Evolutionary conservation across 2,329 filamentous ascomycete species (phyloP), one percentile per base, ranked within the genome.

Genomic region (Pseudodiploospora longispora): DNA sequence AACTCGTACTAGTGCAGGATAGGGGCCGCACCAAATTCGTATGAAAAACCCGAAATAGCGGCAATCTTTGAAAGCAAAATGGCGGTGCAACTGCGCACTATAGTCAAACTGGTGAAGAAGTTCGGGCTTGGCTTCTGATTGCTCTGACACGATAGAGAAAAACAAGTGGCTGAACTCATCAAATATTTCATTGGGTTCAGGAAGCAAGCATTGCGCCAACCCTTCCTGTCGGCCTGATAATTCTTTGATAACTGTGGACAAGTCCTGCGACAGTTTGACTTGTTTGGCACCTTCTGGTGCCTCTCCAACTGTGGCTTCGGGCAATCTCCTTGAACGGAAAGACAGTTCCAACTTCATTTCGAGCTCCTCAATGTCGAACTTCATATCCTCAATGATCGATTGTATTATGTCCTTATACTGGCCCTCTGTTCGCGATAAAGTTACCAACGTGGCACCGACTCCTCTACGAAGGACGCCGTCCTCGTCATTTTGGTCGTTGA

Each of bases 31-130:
- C 79, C 86, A 89, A 10, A 88, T 76, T 43, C 82, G 76, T 46
- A 83, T 72, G 52, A 91, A 82, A 61, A 95, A 91, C 10, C 80
- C 83, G 45, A 89, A 68, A 55, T 84, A 89, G 27, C 85, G 78
- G 34, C 80, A 76, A 32, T 79, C 73, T 39, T 77, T 74, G 31
- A 76, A 64, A 1, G 79, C 81, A 5, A 68, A 60, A 28, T 72
- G 62, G 31, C 71, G 73, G 41, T 72, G 68, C 8, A 88, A 64
- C 38, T 79, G 67, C 1, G 78, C 67, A 6, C 72, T 62, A 6
- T 72, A 61, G 42, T 82, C 73, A 49, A 84, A 80, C 43, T 66
- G 66, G 43, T 65, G 57, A 6, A 76, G 57, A n/a, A 67, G 57
- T 7, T 58, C 59, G 3, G 59, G 54, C 40, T 66, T 58, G 40